Evolutionary conservation across 768 basidiomycete species (phyloP).

Genomic region (Lactarius hatsudake): DNA sequence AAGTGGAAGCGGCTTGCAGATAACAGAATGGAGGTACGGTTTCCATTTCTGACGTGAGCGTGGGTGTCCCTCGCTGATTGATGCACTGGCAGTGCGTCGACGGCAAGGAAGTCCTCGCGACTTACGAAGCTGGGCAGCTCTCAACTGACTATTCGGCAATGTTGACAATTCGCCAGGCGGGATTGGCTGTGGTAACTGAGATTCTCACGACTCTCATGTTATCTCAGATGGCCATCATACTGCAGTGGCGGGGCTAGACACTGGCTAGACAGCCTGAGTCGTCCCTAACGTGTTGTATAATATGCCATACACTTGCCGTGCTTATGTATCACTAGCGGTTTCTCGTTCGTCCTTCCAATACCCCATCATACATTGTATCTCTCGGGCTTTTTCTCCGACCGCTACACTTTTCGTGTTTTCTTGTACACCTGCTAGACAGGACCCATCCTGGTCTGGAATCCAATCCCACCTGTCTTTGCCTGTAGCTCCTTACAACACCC

Average conservation of each 20-base stretch:
- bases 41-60: background rate
- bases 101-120: conserved; percentile 53
- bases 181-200: conserved; percentile 67
- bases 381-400: background rate
- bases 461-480: background rate
- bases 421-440: background rate
- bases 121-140: conserved; percentile 63
- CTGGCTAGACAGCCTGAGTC: background rate
- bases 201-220: conserved; percentile 72
- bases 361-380: conserved; percentile 11
- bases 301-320: background rate
- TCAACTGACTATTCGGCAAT: conserved; percentile 57
- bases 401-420: background rate
- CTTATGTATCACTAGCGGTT: conserved; percentile 18
- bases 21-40: conserved; percentile 65
- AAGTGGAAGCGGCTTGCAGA: conserved; percentile 66
- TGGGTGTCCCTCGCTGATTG: conserved; percentile 2
- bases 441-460: background rate
- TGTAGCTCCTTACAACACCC: conserved; percentile 48
- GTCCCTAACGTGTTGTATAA: background rate
- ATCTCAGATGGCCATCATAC: conserved; percentile 63
- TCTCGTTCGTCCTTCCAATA: background rate
- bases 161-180: conserved; percentile 55
- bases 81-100: conserved; percentile 51
- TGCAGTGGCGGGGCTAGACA: conserved; percentile 47